phyloP scores from a whole-genome alignment of 768 basidiomycete genomes.

The Mycena olivaceomarginata region DNA sequence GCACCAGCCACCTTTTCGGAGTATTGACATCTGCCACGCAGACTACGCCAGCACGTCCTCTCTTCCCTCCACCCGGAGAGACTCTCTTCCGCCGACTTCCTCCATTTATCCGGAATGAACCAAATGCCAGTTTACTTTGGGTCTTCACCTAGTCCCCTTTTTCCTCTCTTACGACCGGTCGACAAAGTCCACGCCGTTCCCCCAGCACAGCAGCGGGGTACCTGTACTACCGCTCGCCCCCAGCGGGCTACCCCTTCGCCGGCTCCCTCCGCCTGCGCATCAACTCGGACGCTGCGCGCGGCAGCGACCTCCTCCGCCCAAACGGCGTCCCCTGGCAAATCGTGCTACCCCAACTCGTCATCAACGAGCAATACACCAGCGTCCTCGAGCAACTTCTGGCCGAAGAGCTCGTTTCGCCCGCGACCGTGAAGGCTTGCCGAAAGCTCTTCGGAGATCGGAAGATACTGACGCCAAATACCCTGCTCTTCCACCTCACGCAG shows the following conservation, averaged over 20 bases:
- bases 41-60: neutral
- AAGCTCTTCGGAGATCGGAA: neutral
- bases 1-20: too few species aligned
- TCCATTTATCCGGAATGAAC: neutral
- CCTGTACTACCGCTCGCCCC: conserved; percentile 31
- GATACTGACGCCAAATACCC: neutral
- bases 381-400: neutral
- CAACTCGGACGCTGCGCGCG: conserved; percentile 12
- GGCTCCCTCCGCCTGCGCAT: conserved; percentile 32
- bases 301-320: conserved; percentile 31
- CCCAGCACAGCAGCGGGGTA: conserved; percentile 9
- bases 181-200: neutral
- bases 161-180: conserved; percentile 7
- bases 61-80: conserved; percentile 23
- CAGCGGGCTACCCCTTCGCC: neutral
- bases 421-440: neutral
- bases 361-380: neutral
- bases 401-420: conserved; percentile 1
- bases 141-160: neutral
- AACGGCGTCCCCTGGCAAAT: conserved; percentile 33
- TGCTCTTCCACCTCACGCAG: conserved; percentile 26
- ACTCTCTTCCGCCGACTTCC: conserved; percentile 25
- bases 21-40: too few species aligned
- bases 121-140: neutral
- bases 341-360: conserved; percentile 8